Evolutionary conservation across 805 yeast species (phyloP), one percentile per base, ranked within the genome.

Genomic region (Candida qinlingensis): DNA sequence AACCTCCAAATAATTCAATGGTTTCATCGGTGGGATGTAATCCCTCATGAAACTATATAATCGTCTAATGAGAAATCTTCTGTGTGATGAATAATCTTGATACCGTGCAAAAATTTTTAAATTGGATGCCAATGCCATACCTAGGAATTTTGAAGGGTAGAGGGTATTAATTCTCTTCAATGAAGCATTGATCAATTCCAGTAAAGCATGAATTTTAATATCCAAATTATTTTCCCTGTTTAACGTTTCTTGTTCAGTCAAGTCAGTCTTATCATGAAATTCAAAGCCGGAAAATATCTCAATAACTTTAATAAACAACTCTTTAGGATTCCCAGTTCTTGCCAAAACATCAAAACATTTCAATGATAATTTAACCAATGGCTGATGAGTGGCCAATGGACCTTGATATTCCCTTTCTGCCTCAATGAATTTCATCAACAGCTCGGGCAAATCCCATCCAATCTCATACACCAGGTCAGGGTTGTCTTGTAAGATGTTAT

Each of bases 381-480:
- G 43, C 13, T 41, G 19, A 31, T 28, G 36, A 34, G 5, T 31
- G 36, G n/a, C 10, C 39, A 74, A 64, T 49, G 73, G 62, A 44
- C 76, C 74, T n/a, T 73, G 63, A 57, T 67, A 48, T 60, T 68
- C 52, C 69, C 80, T 57, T 11, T 65, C 66, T 7, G 60, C 46
- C 28, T 69, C 69, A n/a, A 84, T 61, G 61, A 75, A 86, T 8
- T 72, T 71, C 41, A 88, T 58, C 6, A 91, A 55, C 44, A 87
- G 66, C 33, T 74, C 75, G 1, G 96, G 96, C n/a, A 91, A 61
- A 64, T 91, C 97, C 97, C 97, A 91, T 2, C 96, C 96, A 51
- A 90, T 80, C 55, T 83, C 85, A 40, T 75, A 72, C 0, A 81
- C 70, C 31, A 88, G 65, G 9, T 73, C 74, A 13, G 73, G 70